phyloP scores from a whole-genome alignment of 2,329 filamentous ascomycete species.

The Emmonsiellopsis sp. region DNA sequence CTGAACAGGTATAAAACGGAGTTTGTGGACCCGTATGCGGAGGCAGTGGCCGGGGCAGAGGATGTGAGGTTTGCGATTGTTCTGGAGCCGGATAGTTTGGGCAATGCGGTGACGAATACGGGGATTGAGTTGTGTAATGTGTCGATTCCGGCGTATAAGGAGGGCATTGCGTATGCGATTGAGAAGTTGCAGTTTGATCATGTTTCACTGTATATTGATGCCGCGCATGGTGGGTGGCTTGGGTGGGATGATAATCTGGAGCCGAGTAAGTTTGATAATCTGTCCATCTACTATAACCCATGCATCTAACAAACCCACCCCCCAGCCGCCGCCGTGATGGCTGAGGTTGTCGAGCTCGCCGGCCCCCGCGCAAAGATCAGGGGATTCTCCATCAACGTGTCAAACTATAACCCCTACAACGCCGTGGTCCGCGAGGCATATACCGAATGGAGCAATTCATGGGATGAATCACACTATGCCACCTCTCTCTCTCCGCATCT shows the following conservation, averaged over 20 bases:
- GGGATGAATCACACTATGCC: slow-evolving; percentile 36
- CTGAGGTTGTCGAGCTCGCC: slow-evolving; percentile 31
- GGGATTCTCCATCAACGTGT: slow-evolving; percentile 39
- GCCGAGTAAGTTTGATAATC: slow-evolving; percentile 20
- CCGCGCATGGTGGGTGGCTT: slow-evolving; percentile 37
- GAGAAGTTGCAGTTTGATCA: slow-evolving; percentile 29
- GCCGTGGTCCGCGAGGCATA: slow-evolving; percentile 32
- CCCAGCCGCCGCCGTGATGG: slow-evolving; percentile 32
- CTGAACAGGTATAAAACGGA: slow-evolving; percentile 29
- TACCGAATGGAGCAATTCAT: slow-evolving; percentile 33
- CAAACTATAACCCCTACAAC: slow-evolving; percentile 33
- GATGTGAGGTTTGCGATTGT: slow-evolving; percentile 37
- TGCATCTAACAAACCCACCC: neutral
- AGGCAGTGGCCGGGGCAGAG: slow-evolving; percentile 27
- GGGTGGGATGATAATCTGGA: slow-evolving; percentile 34
- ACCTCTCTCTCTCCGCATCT: slow-evolving; percentile 31
- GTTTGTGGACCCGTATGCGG: slow-evolving; percentile 33
- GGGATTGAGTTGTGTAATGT: slow-evolving; percentile 29
- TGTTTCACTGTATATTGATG: slow-evolving; percentile 35
- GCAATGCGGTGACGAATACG: slow-evolving; percentile 36
- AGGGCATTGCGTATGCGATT: slow-evolving; percentile 37
- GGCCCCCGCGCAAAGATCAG: slow-evolving; percentile 20
- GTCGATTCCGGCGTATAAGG: slow-evolving; percentile 31
- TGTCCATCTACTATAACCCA: neutral
- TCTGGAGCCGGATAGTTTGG: slow-evolving; percentile 39